phyloP scores from a whole-genome alignment of 164 flowering plant genomes.

The Liriodendron chinense region DNA sequence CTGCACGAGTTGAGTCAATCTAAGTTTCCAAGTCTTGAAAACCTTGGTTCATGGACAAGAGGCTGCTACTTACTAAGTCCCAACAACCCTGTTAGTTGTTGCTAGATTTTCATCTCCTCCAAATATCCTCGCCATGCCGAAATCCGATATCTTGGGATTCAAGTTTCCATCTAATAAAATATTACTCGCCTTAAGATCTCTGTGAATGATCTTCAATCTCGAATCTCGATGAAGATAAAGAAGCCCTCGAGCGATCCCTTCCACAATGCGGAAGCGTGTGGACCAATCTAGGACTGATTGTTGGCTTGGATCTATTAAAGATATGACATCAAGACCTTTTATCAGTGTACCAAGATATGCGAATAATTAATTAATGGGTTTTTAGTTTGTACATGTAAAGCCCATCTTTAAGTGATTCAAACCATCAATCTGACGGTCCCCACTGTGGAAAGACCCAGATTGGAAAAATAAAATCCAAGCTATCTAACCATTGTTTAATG shows the following conservation, averaged over 20 bases:
- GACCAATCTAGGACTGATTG: slow-evolving; percentile 20
- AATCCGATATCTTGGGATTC: slow-evolving; percentile 50
- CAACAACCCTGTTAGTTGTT: slow-evolving; percentile 25
- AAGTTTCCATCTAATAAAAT: slow-evolving; percentile 42
- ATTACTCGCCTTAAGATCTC: slow-evolving; percentile 64
- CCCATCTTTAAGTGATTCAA: no score
- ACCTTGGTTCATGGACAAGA: no score
- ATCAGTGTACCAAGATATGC: no score
- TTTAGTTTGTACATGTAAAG: no score
- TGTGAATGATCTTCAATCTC: slow-evolving; percentile 42
- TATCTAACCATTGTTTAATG: no score
- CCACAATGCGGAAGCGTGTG: slow-evolving; percentile 26
- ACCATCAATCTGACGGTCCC: no score
- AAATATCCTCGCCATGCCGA: slow-evolving; percentile 51
- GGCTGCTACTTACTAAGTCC: slow-evolving; percentile 39
- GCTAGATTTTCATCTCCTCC: slow-evolving; percentile 24
- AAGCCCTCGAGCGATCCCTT: slow-evolving; percentile 55
- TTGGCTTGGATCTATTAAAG: slow-evolving; percentile 25
- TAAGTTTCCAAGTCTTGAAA: no score
- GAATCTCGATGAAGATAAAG: slow-evolving; percentile 66
- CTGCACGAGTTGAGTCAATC: no score
- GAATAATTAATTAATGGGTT: no score
- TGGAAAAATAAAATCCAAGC: no score
- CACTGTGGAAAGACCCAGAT: no score
- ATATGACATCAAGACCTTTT: no score